Evolutionary conservation across 139 green algal genomes (phyloP).

Genomic region (Pseudopediastrum boryanum): DNA sequence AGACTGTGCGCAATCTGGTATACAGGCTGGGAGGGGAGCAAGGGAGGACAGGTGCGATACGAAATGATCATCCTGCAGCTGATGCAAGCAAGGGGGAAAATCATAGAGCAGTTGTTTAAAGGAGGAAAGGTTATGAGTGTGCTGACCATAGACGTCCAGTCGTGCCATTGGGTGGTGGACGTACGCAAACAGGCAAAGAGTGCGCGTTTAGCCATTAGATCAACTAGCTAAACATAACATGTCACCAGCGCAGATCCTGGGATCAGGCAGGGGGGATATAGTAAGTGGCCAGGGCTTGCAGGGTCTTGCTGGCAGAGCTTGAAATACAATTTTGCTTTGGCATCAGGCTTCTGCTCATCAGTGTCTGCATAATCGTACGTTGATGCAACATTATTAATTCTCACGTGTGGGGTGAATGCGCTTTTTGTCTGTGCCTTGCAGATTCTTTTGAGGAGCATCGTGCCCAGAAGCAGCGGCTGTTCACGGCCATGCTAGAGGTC

Average conservation of each 20-base stretch:
- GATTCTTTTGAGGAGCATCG: not conserved
- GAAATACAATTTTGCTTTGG: too few relatives aligned
- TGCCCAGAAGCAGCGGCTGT: slow-evolving; percentile 46
- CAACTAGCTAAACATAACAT: too few relatives aligned
- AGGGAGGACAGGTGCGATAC: not conserved
- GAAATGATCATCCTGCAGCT: not conserved
- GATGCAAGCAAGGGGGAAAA: not conserved
- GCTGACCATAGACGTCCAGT: not conserved
- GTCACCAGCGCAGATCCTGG: too few relatives aligned
- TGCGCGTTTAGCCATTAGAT: not conserved
- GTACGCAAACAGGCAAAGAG: not conserved
- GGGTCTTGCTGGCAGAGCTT: too few relatives aligned
- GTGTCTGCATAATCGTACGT: not conserved
- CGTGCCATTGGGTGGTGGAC: not conserved
- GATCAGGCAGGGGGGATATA: too few relatives aligned
- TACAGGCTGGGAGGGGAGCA: not conserved
- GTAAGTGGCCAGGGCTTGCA: too few relatives aligned
- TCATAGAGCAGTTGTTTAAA: not conserved
- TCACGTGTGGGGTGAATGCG: not conserved
- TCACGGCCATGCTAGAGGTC: slow-evolving; percentile 66
- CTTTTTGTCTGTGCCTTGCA: slow-evolving; percentile 11
- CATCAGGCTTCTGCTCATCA: not conserved
- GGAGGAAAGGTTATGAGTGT: not conserved
- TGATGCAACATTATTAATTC: not conserved
- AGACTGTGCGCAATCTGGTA: slow-evolving; percentile 13